Percentiles rank a stretch among this genome's conserved stretches.
These are phyloP conservation scores for Populus nigra DNA, from an alignment of 345 rosid species.

Conservation along the genomic window DNA sequence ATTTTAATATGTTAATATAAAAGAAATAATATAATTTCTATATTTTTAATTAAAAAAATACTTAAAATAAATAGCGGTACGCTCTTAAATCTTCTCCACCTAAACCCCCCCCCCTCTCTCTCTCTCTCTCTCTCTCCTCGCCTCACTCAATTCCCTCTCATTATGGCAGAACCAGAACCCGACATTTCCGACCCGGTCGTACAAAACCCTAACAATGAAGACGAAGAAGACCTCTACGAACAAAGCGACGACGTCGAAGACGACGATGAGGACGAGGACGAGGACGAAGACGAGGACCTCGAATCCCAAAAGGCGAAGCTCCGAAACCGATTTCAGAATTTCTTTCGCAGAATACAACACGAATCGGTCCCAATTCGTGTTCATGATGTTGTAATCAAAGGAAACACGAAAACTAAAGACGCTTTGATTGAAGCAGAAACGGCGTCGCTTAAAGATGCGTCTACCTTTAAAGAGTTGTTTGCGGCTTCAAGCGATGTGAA, in stretches of 20 bases:
- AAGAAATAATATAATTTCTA: too few relatives aligned
- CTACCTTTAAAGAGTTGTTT: constrained; percentile 71
- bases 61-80: too few relatives aligned
- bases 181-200: neutral
- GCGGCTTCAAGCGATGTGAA: constrained; percentile 58
- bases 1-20: too few relatives aligned
- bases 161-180: neutral
- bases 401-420: constrained; percentile 81
- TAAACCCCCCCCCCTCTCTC: neutral
- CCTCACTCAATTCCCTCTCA: neutral
- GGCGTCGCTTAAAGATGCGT: constrained; percentile 51
- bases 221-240: neutral
- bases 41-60: too few relatives aligned
- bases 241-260: constrained; percentile 6
- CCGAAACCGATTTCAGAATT: constrained; percentile 23
- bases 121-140: too few relatives aligned
- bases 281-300: constrained; percentile 32
- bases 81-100: neutral
- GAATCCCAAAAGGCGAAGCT: constrained; percentile 22
- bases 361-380: constrained; percentile 70
- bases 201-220: constrained; percentile 4
- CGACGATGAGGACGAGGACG: constrained; percentile 16
- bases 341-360: constrained; percentile 46
- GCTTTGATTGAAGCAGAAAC: constrained; percentile 65
- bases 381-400: constrained; percentile 73